These are phyloP conservation scores for Aspergillus phoenicis DNA, from an alignment of 2,329 filamentous ascomycete species.

Conservation along the genomic window DNA sequence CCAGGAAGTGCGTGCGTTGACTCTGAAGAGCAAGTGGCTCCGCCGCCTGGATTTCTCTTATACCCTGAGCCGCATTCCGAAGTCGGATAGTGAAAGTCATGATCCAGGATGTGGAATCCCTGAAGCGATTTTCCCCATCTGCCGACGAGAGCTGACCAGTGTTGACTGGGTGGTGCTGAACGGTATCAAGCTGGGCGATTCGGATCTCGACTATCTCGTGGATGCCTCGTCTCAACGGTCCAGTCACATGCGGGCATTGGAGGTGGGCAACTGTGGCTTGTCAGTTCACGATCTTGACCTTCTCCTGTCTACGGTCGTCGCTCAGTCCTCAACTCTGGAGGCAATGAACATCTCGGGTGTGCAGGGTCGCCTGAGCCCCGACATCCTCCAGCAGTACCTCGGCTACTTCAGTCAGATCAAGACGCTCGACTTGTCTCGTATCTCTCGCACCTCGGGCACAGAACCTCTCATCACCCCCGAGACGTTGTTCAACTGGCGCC, in stretches of 20 bases:
- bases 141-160: constrained; percentile 67
- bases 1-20: constrained; percentile 69
- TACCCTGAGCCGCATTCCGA: constrained; percentile 60
- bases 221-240: constrained; percentile 67
- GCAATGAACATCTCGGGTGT: constrained; percentile 69
- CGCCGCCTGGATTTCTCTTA: constrained; percentile 67
- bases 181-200: constrained; percentile 69
- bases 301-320: constrained; percentile 64
- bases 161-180: constrained; percentile 72
- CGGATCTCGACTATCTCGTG: constrained; percentile 67
- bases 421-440: constrained; percentile 66
- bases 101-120: constrained; percentile 70
- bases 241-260: constrained; percentile 68
- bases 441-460: constrained; percentile 63
- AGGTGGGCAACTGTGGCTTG: constrained; percentile 64
- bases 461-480: constrained; percentile 68
- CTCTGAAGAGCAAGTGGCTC: constrained; percentile 65
- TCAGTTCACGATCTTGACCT: constrained; percentile 57
- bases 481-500: constrained; percentile 66
- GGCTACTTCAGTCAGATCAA: constrained; percentile 67
- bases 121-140: constrained; percentile 69
- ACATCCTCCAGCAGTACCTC: constrained; percentile 67
- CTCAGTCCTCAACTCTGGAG: constrained; percentile 68
- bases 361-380: constrained; percentile 64
- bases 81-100: constrained; percentile 51